Conservation (phyloP, 2,329 filamentous ascomycete species). For the Alternaria incomplexa region DNA sequence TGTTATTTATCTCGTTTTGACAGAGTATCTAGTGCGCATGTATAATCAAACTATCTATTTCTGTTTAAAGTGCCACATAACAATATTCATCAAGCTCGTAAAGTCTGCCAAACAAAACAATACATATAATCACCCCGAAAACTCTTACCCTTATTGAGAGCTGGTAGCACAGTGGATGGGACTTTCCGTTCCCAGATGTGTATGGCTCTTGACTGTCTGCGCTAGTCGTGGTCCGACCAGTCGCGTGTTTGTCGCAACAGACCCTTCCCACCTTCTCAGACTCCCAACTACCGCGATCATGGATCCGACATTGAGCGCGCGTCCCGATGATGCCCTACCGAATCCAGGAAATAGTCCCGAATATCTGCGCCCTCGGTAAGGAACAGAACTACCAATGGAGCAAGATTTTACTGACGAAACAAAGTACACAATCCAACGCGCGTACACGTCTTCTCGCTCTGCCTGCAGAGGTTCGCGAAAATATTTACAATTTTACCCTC, state of each 20-base stretch:
- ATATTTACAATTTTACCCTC: not conserved
- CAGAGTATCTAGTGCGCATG: not conserved
- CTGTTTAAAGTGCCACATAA: not conserved
- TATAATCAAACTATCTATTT: not conserved
- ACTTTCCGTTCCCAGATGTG: not conserved
- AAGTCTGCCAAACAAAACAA: not conserved
- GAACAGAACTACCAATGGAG: not conserved
- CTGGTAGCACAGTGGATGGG: not conserved
- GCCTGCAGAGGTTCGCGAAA: not conserved
- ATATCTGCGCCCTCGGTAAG: not conserved
- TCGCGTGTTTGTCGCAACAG: not conserved
- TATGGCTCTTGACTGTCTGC: not conserved
- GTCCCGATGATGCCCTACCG: not conserved
- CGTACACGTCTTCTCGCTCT: not conserved
- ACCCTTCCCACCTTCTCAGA: not conserved
- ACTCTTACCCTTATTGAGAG: rapidly evolving
- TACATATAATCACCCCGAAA: too few relatives aligned
- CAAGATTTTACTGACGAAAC: not conserved
- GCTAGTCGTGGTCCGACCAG: not conserved
- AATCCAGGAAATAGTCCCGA: not conserved
- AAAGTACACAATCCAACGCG: not conserved
- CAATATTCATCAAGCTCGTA: not conserved
- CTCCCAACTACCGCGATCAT: not conserved
- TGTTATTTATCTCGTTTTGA: not conserved
- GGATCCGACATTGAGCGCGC: not conserved